These are phyloP conservation scores for Tanacetum coccineum DNA, from an alignment of 129 eudicot genomes.

Conservation along the genomic window DNA sequence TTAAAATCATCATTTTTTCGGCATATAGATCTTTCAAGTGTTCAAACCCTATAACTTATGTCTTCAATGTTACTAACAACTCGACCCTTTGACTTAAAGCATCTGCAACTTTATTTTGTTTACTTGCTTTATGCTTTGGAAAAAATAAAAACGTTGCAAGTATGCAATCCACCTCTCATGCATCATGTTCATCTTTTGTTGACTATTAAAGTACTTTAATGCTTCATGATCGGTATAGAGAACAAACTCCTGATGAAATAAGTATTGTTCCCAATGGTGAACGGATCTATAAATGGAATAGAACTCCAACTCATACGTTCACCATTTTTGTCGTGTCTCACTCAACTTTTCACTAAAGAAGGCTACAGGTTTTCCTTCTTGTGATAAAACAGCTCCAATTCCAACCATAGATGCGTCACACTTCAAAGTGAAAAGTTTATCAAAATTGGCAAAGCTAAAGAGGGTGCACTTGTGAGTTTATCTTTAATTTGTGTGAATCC, in stretches of 20 bases:
- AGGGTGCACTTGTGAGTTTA: neutral
- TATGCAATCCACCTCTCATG: slow-evolving; percentile 1
- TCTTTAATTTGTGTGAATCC: neutral
- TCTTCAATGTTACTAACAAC: too few species aligned
- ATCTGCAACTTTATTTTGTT: too few species aligned
- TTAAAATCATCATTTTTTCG: too few species aligned
- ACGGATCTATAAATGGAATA: neutral
- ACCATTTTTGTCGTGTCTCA: neutral
- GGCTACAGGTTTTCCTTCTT: too few species aligned
- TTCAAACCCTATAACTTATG: too few species aligned
- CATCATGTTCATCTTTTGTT: neutral
- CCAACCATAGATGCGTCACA: neutral
- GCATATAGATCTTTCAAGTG: too few species aligned
- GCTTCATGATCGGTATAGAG: neutral
- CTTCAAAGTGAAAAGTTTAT: neutral
- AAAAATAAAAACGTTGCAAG: slow-evolving; percentile 2
- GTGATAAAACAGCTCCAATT: neutral
- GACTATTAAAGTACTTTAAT: slow-evolving; percentile 1
- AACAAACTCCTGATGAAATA: too few species aligned
- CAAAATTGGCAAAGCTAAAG: slow-evolving; percentile 2
- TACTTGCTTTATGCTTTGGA: too few species aligned
- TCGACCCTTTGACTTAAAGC: too few species aligned
- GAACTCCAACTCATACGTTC: slow-evolving; percentile 5
- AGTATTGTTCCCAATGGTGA: too few species aligned
- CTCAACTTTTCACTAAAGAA: slow-evolving; percentile 8